phyloP scores from a whole-genome alignment of 805 yeast species.

The Hanseniaspora thailandica region DNA sequence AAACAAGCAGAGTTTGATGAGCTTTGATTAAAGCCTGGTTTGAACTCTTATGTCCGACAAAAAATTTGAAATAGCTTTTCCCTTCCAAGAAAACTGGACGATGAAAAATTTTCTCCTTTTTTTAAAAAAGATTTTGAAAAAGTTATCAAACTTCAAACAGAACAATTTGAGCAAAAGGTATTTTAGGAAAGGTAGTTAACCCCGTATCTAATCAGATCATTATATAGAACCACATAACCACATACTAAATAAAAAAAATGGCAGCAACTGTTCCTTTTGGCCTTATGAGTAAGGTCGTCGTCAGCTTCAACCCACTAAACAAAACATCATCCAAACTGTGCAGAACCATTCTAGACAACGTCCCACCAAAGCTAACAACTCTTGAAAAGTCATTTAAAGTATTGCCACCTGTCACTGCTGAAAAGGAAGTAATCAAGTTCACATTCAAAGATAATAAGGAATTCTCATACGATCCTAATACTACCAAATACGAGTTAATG shows the following conservation, averaged over 20 bases:
- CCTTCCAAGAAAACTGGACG: neutral
- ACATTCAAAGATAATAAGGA: constrained; percentile 70
- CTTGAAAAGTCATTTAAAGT: constrained; percentile 51
- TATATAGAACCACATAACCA: neutral
- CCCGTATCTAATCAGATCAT: neutral
- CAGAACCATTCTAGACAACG: constrained; percentile 62
- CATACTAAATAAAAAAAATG: neutral
- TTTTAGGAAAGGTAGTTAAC: neutral
- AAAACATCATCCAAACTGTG: constrained; percentile 60
- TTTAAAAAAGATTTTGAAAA: too few relatives aligned
- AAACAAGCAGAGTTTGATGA: neutral
- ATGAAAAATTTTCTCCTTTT: neutral
- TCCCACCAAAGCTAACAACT: constrained; percentile 68
- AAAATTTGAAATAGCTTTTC: neutral
- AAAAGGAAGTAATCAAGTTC: constrained; percentile 40
- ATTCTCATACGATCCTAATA: constrained; percentile 54
- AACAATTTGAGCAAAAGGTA: neutral
- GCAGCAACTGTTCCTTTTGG: neutral
- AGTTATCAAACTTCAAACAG: neutral
- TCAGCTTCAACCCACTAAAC: constrained; percentile 68
- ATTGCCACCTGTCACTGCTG: constrained; percentile 32
- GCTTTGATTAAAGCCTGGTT: neutral
- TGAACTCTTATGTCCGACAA: neutral
- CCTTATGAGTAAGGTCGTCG: constrained; percentile 59
- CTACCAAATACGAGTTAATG: constrained; percentile 47